A percentile compares a stretch with the other conserved stretches of the same genome.
Evolutionary conservation across 192 early-diverging fungal species (phyloP).

Genomic region (Powellomyces hirtus): DNA sequence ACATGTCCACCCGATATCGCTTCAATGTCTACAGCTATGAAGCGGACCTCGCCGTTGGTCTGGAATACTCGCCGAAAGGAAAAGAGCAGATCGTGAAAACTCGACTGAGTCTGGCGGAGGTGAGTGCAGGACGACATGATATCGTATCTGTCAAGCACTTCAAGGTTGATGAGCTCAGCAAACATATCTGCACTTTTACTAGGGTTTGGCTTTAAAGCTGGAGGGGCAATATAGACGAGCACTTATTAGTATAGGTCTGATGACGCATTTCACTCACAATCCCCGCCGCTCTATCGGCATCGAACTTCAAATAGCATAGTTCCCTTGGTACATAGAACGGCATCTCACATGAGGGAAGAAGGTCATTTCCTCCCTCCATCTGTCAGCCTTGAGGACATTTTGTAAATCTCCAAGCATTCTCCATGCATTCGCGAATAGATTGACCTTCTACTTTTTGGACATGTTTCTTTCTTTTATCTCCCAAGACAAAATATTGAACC

Average conservation of each 20-base stretch:
- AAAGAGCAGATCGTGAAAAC: constrained; percentile 56
- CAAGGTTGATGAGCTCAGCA: not conserved
- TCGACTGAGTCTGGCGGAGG: constrained; percentile 48
- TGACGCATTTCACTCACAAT: constrained; percentile 52
- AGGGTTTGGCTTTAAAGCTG: constrained; percentile 69
- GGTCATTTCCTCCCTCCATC: too few relatives aligned
- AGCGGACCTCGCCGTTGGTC: constrained; percentile 83
- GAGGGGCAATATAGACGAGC: constrained; percentile 66
- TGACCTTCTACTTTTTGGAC: too few relatives aligned
- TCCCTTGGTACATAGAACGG: not conserved
- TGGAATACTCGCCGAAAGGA: constrained; percentile 70
- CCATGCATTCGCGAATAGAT: too few relatives aligned
- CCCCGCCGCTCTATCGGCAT: constrained; percentile 34
- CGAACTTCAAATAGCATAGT: constrained; percentile 38
- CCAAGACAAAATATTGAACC: not conserved
- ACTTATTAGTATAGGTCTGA: constrained; percentile 67
- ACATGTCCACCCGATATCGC: constrained; percentile 80
- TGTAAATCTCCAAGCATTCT: too few relatives aligned
- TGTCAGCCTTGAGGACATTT: too few relatives aligned
- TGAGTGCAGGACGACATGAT: not conserved
- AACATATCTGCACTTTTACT: not conserved
- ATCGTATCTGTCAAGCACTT: not conserved
- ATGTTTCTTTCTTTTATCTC: too few relatives aligned
- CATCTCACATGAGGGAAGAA: too few relatives aligned
- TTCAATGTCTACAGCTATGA: constrained; percentile 91